A percentile compares a stretch with the other conserved stretches of the same genome.
Evolutionary conservation across 495 filamentous ascomycete genomes (phyloP).

Genomic region (Xylaria palmicola): DNA sequence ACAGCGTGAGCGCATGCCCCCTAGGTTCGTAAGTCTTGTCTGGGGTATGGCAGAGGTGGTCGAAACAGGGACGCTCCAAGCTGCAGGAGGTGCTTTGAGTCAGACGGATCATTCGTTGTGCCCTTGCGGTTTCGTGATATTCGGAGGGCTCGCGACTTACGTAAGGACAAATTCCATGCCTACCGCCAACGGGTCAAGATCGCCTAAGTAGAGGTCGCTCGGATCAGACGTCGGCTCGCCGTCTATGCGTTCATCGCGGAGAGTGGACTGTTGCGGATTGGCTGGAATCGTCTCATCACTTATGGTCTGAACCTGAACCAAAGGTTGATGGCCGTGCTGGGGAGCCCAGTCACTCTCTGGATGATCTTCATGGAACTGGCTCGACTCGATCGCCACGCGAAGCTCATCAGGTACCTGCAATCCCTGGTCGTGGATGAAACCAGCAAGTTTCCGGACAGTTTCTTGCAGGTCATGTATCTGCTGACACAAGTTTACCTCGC

Average conservation of each 20-base stretch:
- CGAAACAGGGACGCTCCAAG: slow-evolving; percentile 18
- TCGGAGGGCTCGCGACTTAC: not conserved
- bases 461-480: slow-evolving; percentile 23
- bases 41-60: slow-evolving; percentile 14
- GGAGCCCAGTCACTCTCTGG: not conserved
- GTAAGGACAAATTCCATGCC: slow-evolving; percentile 22
- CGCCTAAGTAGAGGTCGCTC: slow-evolving; percentile 1
- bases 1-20: slow-evolving; percentile 20
- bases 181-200: slow-evolving; percentile 17
- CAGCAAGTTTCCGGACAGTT: slow-evolving; percentile 19
- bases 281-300: not conserved
- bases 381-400: not conserved
- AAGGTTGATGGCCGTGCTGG: not conserved
- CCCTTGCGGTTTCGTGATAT: not conserved
- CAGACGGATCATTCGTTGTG: not conserved
- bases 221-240: not conserved
- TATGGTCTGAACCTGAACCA: not conserved
- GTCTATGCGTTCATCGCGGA: not conserved
- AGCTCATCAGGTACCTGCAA: slow-evolving; percentile 9
- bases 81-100: not conserved
- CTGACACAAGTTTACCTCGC: slow-evolving; percentile 29
- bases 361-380: not conserved
- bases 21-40: slow-evolving; percentile 12
- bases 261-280: not conserved
- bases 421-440: slow-evolving; percentile 3